Evolutionary conservation across 2,329 filamentous ascomycete species (phyloP), one percentile per base, ranked within the genome.

Genomic region (Fusarium sublunatum): DNA sequence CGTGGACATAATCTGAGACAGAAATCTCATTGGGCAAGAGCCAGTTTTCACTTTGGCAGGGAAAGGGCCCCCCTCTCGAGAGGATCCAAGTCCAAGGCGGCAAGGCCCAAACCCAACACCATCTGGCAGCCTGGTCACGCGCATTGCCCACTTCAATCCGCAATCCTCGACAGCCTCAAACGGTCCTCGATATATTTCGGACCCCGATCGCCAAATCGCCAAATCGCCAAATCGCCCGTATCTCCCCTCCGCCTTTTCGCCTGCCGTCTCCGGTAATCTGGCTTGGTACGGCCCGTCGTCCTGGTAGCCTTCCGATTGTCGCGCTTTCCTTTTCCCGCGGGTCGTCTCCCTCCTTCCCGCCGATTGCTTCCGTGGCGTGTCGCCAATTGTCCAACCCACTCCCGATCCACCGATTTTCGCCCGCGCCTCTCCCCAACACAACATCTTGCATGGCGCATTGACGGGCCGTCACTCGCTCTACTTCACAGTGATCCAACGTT

Each of bases 121-220:
- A 70, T 71, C 70, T 68, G 70, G 70, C 68, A 68, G 67, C 72
- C 69, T 71, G 68, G 73, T 76, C 74, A 76, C 74, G 73, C 73
- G 74, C 73, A 75, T 75, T 74, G 72, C 71, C 74, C 73, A 70
- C 73, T 62, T 70, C 70, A 56, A 67, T 70, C 71, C 61, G 67
- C 71, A 72, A 69, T 69, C 65, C 67, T 71, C 57, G 69, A 74
- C 71, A 70, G 65, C 71, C 62, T 72, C 69, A 71, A 73, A 71
- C 69, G 67, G 71, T 68, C 61, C 62, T 61, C 19, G 32, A 69
- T 62, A 61, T 58, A 58, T 56, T 62, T 53, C 63, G 55, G 60
- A 62, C 45, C 60, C 60, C 61, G 55, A 69, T 70, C 55, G 62
- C 43, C 56, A 45, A 45, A 45, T n/a, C n/a, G n/a, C n/a, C n/a